Evolutionary conservation across 305 asterid genomes (phyloP).

Genomic region (Fraxinus floribunda): DNA sequence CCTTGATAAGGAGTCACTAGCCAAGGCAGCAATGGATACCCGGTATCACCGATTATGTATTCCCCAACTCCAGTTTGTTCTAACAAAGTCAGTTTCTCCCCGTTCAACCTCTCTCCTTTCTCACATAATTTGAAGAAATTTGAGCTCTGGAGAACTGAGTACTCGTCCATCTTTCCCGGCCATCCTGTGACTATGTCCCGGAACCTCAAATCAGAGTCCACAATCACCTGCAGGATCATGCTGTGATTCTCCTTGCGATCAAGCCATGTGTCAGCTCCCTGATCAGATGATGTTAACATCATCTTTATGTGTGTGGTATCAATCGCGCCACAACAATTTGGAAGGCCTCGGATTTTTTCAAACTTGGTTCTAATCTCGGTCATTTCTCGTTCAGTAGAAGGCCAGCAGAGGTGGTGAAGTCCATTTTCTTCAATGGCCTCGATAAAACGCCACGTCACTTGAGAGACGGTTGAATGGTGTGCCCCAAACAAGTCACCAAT

Average conservation of each 20-base stretch:
- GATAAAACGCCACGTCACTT: constrained; percentile 89
- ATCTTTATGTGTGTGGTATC: constrained; percentile 73
- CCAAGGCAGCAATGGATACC: constrained; percentile 75
- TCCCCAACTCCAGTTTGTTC: constrained; percentile 49
- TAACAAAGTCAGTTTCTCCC: constrained; percentile 30
- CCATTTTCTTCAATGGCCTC: constrained; percentile 79
- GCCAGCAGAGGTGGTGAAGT: constrained; percentile 73
- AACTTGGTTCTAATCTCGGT: constrained; percentile 49
- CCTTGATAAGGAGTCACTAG: constrained; percentile 72
- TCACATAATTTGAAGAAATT: constrained; percentile 54
- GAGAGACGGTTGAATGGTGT: constrained; percentile 83
- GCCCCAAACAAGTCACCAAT: constrained; percentile 80
- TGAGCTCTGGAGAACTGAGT: constrained; percentile 51
- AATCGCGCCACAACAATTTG: constrained; percentile 83
- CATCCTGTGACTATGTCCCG: constrained; percentile 64
- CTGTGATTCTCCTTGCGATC: constrained; percentile 65
- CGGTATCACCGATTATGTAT: constrained; percentile 66
- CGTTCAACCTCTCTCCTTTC: constrained; percentile 53
- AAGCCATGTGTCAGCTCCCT: constrained; percentile 63
- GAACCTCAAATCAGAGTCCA: constrained; percentile 72
- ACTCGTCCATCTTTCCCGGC: constrained; percentile 74
- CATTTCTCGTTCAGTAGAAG: constrained; percentile 47
- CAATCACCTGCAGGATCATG: constrained; percentile 78
- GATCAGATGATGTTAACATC: constrained; percentile 68
- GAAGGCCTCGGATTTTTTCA: constrained; percentile 64